Evolutionary conservation across 306 rosid genomes (phyloP), one percentile per base, ranked within the genome.

Genomic region (Prunus fruticosa): DNA sequence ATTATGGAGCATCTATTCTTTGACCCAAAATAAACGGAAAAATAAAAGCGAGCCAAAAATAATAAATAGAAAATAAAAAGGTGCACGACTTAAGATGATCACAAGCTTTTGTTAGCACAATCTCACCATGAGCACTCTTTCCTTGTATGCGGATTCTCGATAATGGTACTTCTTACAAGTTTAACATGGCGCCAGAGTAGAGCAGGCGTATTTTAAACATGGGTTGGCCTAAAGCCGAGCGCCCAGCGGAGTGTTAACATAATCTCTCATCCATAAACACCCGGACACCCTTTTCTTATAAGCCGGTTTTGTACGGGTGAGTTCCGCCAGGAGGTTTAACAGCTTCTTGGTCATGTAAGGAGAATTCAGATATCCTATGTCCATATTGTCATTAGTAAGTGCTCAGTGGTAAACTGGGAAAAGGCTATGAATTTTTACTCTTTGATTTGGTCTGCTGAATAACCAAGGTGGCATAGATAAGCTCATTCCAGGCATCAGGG

Each of bases 401-500:
- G 22, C 10, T 61, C 10, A 13, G 43, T 62, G n/a, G 38, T 62
- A 64, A 64, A 32, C 19, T 19, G 25, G 19, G 69, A 61, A 27
- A 63, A 3, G 46, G 45, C 69, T 73, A 73, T 2, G 45, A 60
- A 53, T 80, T 61, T 63, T 67, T 65, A 34, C 75, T 63, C 69
- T 69, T 82, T 72, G 91, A 78, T 46, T 61, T 79, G 2, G 80
- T 69, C 54, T 86, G 88, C 54, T 79, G 93, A 60, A 81, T 64
- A 80, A 89, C 82, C 2, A 90, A 76, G 38, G 88, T 82, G 77
- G 93, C 90, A 69, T 95, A 92, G 78, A 95, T 89, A 3, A 92
- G 92, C 72, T 95, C 97, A 82, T 95, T 95, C 97, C 97, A 95
- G 4, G 89, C 79, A 83, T 95, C 98, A 51, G 98, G 99, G 63